A percentile compares a stretch with the other conserved stretches of the same genome.
Evolutionary conservation across 768 basidiomycete species (phyloP).

Genomic region (Lactifluus volemus): DNA sequence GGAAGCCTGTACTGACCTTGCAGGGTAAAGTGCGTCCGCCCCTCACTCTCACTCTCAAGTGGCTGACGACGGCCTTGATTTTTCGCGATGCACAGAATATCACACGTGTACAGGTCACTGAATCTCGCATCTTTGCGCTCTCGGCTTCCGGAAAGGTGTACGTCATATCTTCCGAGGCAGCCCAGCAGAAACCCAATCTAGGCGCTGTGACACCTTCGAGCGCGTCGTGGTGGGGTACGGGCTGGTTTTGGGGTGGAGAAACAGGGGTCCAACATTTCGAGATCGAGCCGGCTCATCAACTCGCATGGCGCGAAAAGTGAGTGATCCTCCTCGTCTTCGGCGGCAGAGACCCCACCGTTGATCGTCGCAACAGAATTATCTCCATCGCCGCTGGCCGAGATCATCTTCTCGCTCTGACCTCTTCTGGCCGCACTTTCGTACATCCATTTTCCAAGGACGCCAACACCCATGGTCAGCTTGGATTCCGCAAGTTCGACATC

Average conservation of each 20-base stretch:
- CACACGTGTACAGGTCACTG: conserved; percentile 48
- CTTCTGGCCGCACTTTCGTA: conserved; percentile 66
- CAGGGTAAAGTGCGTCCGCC: conserved; percentile 47
- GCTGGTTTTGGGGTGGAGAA: conserved; percentile 50
- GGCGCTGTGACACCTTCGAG: conserved; percentile 36
- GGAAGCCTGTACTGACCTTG: conserved; percentile 44
- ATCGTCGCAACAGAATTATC: conserved; percentile 41
- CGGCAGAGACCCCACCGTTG: neutral
- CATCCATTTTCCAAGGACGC: conserved; percentile 67
- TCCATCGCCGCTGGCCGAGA: conserved; percentile 66
- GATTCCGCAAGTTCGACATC: conserved; percentile 57
- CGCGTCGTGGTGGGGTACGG: conserved; percentile 51
- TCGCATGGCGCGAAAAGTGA: conserved; percentile 63
- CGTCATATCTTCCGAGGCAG: conserved; percentile 45
- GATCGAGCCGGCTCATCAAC: conserved; percentile 44
- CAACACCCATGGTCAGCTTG: conserved; percentile 80
- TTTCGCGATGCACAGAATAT: conserved; percentile 46
- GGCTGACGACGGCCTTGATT: neutral
- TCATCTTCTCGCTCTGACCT: conserved; percentile 66
- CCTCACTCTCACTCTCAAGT: neutral
- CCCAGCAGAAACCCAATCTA: conserved; percentile 37
- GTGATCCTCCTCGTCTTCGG: conserved; percentile 10
- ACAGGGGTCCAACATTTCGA: conserved; percentile 49
- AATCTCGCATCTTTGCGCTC: conserved; percentile 63
- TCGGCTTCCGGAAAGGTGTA: conserved; percentile 73